Base-by-base conservation (phyloP, 2,329 filamentous ascomycete genomes). In the Claviceps spartinae region DNA sequence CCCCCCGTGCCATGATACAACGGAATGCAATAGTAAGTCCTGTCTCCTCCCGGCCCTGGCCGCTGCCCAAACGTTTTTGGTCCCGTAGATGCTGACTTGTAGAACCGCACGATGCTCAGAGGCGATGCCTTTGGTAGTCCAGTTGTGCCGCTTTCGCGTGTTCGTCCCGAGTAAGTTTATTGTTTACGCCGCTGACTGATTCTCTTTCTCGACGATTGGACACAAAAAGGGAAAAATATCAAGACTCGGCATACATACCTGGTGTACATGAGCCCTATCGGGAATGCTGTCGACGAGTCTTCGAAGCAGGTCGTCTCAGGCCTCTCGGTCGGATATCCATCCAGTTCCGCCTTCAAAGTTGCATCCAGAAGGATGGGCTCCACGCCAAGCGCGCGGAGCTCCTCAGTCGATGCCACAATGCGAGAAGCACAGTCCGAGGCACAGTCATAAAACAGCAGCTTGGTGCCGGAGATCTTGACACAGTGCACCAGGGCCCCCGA, bases 1-100 rank as follows among this genome's bases (percentile, higher is more conserved):
- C 50, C 53, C 5, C 53, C 53, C 2, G 53, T 54, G n/a, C 53
- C 53, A 46, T 54, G 50, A 41, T 52, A 54, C 43, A 52, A 16
- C 16, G 53, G 50, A 22, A 52, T 50, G 4, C 50, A 54, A 18
- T 49, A 52, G 30, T 52, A 52, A 2, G 42, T 30, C 24, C 9
- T 54, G 36, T 54, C 52, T 1, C 52, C 49, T 36, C 47, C 49
- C 6, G 50, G 47, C 1, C 53, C 53, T 2, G 47, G 43, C 14
- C 22, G 24, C 42, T 50, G 43, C 11, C 53, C 50, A 34, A 52
- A 52, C 6, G 42, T 38, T n/a, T 40, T 52, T 2, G 50, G 47
- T 7, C 3, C 14, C 5, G 26, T 20, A 43, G 45, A 51, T 5
- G 20, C n/a, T 11, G 14, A 5, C n/a, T 3, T 16, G 11, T 48